phyloP scores from a whole-genome alignment of 164 flowering plant species.

The Macadamia tetraphylla region DNA sequence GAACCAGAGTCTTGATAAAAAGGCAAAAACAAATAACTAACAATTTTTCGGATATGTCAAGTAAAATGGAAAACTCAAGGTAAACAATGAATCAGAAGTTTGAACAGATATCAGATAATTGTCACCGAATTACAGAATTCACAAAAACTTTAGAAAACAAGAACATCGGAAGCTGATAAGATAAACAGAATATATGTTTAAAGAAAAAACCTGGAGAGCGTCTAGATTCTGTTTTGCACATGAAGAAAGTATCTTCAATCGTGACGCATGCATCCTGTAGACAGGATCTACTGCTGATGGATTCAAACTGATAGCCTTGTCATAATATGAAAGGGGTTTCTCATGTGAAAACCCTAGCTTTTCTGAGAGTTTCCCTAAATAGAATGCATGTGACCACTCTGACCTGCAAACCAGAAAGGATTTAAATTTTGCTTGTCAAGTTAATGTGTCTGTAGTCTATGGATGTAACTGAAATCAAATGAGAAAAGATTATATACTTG shows the following conservation, averaged over 20 bases:
- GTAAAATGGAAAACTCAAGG: no score
- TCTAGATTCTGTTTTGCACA: constrained; percentile 57
- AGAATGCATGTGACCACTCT: constrained; percentile 94
- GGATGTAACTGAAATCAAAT: background rate
- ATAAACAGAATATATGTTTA: constrained; percentile 2
- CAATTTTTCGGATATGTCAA: no score
- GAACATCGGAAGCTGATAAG: background rate
- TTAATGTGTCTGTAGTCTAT: background rate
- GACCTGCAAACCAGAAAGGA: constrained; percentile 39
- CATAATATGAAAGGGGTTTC: constrained; percentile 66
- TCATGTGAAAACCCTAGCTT: constrained; percentile 71
- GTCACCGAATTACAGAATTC: background rate
- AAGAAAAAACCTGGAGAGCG: constrained; percentile 49
- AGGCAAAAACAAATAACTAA: background rate
- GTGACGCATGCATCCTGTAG: constrained; percentile 97
- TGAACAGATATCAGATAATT: background rate
- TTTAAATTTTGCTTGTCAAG: background rate
- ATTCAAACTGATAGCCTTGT: constrained; percentile 72
- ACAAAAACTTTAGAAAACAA: background rate
- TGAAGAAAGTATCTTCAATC: constrained; percentile 69
- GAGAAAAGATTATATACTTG: constrained; percentile 42
- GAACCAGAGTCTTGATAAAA: background rate
- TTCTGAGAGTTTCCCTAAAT: constrained; percentile 86
- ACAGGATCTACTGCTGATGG: constrained; percentile 93
- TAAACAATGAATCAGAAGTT: background rate